Percentiles rank a stretch among this genome's conserved stretches.
These are phyloP conservation scores for Chrysosporium keratinophilum DNA, from an alignment of 2,329 filamentous ascomycete genomes.

Conservation along the genomic window DNA sequence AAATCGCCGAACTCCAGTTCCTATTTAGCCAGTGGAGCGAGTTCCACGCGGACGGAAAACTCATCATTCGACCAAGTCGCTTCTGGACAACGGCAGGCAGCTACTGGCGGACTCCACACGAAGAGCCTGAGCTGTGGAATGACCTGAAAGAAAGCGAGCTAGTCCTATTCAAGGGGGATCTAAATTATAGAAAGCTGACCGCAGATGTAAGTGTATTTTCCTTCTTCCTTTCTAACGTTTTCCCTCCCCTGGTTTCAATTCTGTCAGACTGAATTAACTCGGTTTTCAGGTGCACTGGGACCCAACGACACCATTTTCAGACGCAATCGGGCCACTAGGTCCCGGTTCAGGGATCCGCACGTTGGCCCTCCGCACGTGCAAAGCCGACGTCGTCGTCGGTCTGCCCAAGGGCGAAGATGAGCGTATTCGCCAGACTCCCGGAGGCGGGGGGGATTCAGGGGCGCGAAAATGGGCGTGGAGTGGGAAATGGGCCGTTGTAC, in stretches of 20 bases:
- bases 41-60: conserved; percentile 71
- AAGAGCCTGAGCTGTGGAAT: conserved; percentile 56
- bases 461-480: conserved; percentile 86
- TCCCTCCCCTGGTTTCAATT: background rate
- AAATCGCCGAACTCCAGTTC: conserved; percentile 58
- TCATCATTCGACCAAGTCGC: conserved; percentile 69
- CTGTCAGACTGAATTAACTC: conserved; percentile 2
- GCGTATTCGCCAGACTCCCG: conserved; percentile 56
- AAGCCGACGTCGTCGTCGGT: conserved; percentile 90
- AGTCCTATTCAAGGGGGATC: conserved; percentile 91
- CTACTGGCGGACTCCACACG: conserved; percentile 73
- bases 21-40: conserved; percentile 72
- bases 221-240: background rate
- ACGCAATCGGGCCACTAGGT: conserved; percentile 78
- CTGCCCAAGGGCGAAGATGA: conserved; percentile 76
- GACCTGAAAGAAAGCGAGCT: conserved; percentile 77
- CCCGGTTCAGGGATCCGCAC: conserved; percentile 71
- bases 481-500: conserved; percentile 94
- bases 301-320: conserved; percentile 71
- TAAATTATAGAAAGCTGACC: conserved; percentile 91
- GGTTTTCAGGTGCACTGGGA: conserved; percentile 60
- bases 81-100: conserved; percentile 88
- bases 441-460: conserved; percentile 58
- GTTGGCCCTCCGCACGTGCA: conserved; percentile 83
- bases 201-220: conserved; percentile 56